These are phyloP conservation scores for Hemileccinum rubropunctum DNA, from an alignment of 768 basidiomycete genomes.

Conservation along the genomic window DNA sequence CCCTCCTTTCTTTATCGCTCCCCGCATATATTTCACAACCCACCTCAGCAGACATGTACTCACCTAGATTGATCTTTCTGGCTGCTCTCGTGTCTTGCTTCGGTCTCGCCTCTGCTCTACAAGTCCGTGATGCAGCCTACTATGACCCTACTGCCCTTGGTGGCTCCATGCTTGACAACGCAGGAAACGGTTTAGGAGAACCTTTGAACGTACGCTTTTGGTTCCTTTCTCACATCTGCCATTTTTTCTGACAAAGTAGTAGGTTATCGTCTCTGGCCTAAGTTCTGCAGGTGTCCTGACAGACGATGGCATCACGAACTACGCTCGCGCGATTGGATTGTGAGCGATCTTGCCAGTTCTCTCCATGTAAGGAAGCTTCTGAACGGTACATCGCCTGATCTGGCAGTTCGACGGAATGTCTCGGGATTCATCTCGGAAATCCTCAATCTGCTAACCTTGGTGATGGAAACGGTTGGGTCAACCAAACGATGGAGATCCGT, in stretches of 20 bases:
- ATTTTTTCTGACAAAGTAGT: not conserved
- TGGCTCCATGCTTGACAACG: slow-evolving; percentile 44
- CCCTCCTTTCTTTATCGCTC: no score
- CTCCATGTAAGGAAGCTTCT: not conserved
- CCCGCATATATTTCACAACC: no score
- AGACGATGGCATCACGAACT: slow-evolving; percentile 53
- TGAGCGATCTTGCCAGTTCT: slow-evolving; percentile 27
- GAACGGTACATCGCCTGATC: slow-evolving; percentile 2
- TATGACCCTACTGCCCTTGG: slow-evolving; percentile 33
- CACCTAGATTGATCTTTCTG: not conserved
- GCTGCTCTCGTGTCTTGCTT: not conserved
- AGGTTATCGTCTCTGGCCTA: slow-evolving; percentile 63
- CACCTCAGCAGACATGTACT: no score
- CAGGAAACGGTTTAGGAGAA: slow-evolving; percentile 38
- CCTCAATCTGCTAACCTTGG: slow-evolving; percentile 43
- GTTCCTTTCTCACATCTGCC: not conserved
- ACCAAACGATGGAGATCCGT: slow-evolving; percentile 43
- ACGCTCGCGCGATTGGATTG: slow-evolving; percentile 62
- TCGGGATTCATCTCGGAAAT: slow-evolving; percentile 34
- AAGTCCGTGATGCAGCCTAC: slow-evolving; percentile 26
- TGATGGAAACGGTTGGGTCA: slow-evolving; percentile 43
- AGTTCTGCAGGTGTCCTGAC: slow-evolving; percentile 59
- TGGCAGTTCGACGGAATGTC: slow-evolving; percentile 38
- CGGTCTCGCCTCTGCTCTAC: not conserved
- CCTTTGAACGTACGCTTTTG: slow-evolving; percentile 38